Base-by-base conservation (phyloP, 352 stramenopile species). In the Elongisporangium prolatum region DNA sequence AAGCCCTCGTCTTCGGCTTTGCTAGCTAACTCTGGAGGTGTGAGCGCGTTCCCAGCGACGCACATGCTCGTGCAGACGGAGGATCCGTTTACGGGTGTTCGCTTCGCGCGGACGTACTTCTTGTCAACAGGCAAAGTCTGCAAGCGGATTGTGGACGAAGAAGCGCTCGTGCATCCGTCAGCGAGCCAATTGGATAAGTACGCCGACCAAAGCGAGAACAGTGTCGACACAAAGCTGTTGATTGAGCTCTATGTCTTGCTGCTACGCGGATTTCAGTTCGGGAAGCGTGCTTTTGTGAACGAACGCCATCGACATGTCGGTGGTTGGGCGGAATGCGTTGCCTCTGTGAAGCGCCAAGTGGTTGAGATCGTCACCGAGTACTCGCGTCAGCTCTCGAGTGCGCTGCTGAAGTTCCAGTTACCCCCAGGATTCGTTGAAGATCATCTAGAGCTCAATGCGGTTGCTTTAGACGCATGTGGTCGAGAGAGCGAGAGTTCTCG, bases 61-160 rank as follows among this genome's bases (percentile, higher is more conserved):
- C 80, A 93, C 54, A 84, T 91, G 69, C 60, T 85, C 3, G 67
- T 91, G 1, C 71, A 89, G 48, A 77, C 70, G 10, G 83, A 93
- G 56, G 83, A 93, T 55, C 80, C 80, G 21, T 87, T 91, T 50
- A 86, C 71, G 17, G 83, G 83, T 17, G 71, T 89, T 20, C 75
- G 79, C 4, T 75, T 89, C 28, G 65, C 65, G 7, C 73, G 80
- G 16, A 89, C 80, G 14, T 91, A 91, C 54, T 91, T 93, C 55
- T 37, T 90, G 0, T 77, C 77, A 0, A 86, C 79, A 3, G 80
- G 78, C 2, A 84, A 77, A 54, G 51, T 74, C 18, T 84, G 74
- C 34, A 60, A 59, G 38, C 70, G 63, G 52, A 54, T 90, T 14
- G 66, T 89, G 6, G 78, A 90, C 48, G 66, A 84, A 48, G 78